Conservation (phyloP, 2,329 filamentous ascomycete species). For the Aspergillus niger region DNA sequence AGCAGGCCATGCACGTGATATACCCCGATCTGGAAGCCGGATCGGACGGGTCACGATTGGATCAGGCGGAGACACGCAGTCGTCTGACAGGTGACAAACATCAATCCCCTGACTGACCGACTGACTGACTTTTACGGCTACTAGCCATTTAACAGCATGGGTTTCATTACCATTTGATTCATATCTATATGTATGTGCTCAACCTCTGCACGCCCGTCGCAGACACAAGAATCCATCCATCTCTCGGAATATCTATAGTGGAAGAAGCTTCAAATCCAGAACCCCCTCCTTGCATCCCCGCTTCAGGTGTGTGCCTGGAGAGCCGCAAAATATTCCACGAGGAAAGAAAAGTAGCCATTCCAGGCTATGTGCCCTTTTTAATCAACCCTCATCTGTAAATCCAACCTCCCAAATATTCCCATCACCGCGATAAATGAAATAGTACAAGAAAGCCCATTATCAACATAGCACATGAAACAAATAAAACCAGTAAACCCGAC, state of each 20-base stretch:
- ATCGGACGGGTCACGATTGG: not conserved
- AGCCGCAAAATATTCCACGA: slow-evolving; percentile 9
- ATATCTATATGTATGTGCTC: slow-evolving; percentile 11
- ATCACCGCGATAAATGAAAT: slow-evolving; percentile 15
- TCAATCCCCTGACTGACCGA: not conserved
- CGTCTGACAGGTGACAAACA: not conserved
- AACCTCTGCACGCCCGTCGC: not conserved
- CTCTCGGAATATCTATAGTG: not conserved
- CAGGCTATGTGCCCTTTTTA: slow-evolving; percentile 20
- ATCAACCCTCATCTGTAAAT: slow-evolving; percentile 18
- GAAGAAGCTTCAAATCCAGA: slow-evolving; percentile 12
- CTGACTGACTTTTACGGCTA: too few relatives aligned
- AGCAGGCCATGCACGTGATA: slow-evolving; percentile 15
- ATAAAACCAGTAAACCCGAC: slow-evolving; percentile 15
- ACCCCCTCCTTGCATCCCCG: slow-evolving; percentile 9
- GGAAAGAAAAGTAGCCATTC: slow-evolving; percentile 11
- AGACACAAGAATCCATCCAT: not conserved
- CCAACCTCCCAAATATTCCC: slow-evolving; percentile 5
- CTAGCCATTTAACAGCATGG: not conserved
- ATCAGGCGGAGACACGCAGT: not conserved
- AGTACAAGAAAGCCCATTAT: slow-evolving; percentile 19
- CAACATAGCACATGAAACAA: slow-evolving; percentile 23
- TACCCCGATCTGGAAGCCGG: not conserved
- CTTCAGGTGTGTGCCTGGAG: not conserved
- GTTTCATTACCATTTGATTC: slow-evolving; percentile 11